These are phyloP conservation scores for Globomyces pollinis-pini DNA, from an alignment of 192 early-diverging fungal genomes.

Conservation along the genomic window DNA sequence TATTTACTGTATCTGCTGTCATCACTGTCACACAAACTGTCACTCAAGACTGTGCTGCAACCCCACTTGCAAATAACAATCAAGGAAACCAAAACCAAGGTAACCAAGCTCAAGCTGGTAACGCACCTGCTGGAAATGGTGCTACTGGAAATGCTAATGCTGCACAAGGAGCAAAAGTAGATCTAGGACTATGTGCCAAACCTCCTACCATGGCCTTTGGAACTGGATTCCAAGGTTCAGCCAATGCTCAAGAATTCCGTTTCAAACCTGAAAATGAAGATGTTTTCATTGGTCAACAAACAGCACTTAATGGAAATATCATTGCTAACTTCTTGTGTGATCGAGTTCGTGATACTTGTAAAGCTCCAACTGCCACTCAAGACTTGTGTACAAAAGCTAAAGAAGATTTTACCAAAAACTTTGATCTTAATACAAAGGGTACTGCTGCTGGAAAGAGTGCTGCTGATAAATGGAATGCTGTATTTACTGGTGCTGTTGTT, in stretches of 20 bases:
- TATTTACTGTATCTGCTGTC: no score
- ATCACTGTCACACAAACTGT: no score
- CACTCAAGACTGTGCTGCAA: no score
- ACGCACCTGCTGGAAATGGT: no score
- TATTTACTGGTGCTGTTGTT: no score
- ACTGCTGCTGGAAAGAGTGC: neutral
- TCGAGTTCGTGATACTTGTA: constrained; percentile 14
- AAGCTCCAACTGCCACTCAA: constrained; percentile 14
- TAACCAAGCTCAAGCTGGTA: no score
- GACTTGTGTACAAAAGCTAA: constrained; percentile 9
- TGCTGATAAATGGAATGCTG: constrained; percentile 13
- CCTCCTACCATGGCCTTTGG: constrained; percentile 7
- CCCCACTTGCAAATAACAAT: no score
- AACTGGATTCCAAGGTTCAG: constrained; percentile 2
- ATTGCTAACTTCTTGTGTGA: constrained; percentile 32
- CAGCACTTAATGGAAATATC: constrained; percentile 23
- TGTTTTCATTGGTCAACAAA: constrained; percentile 16
- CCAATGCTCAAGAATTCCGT: constrained; percentile 23
- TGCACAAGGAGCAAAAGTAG: no score
- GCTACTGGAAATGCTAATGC: no score
- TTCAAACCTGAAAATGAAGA: constrained; percentile 18
- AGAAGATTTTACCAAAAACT: neutral
- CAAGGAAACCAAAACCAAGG: no score
- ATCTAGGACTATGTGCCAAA: constrained; percentile 1
- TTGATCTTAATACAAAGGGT: neutral